Base-by-base conservation (phyloP, 208 protist species). In the Tritrichomonas foetus region DNA sequence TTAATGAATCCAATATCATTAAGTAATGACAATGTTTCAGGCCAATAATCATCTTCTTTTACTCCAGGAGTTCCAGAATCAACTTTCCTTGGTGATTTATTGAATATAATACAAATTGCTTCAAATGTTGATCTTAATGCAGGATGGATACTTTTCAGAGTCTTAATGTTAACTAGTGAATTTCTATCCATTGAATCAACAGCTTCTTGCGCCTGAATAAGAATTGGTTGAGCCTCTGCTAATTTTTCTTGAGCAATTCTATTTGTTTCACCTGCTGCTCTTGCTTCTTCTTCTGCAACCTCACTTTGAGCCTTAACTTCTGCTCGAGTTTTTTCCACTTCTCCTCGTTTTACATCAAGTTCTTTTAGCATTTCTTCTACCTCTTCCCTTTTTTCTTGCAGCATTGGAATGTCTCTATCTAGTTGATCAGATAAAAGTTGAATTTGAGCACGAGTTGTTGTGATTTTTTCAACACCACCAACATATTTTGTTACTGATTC, bases 1-100 rank as follows among this genome's bases (percentile, higher is more conserved):
- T 97, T 96, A 92, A 99, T 97, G 95, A 99, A 99, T 95, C 98
- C 98, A 27, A 97, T 94, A 94, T 99, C 98, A 94, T 96, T 96
- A n/a, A 99, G 96, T 25, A 93, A 27, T 47, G 36, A 47, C 16
- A 72, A 47, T 49, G 50, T 93, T 72, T 64, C 89, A n/a, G 89
- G 55, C 57, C 57, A 64, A 33, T 69, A 93, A 33, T 93, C 50
- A 50, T 93, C 89, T 8, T 47, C 39, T 44, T 72, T 69, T 3
- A 72, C 57, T 44, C 57, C 57, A 36, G 55, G 55, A 44, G 11
- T 69, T 47, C 14, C 11, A 33, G 27, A 16, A 39, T 72, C 50
- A 50, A 93, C 55, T 69, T 93, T 93, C 41, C 55, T 93, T n/a
- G 89, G 89, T 30, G 14, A 39, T 36, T 27, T 36, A 39, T 72